Evolutionary conservation across 257 asterid species (phyloP).

Genomic region (Ajuga chamaepitys): DNA sequence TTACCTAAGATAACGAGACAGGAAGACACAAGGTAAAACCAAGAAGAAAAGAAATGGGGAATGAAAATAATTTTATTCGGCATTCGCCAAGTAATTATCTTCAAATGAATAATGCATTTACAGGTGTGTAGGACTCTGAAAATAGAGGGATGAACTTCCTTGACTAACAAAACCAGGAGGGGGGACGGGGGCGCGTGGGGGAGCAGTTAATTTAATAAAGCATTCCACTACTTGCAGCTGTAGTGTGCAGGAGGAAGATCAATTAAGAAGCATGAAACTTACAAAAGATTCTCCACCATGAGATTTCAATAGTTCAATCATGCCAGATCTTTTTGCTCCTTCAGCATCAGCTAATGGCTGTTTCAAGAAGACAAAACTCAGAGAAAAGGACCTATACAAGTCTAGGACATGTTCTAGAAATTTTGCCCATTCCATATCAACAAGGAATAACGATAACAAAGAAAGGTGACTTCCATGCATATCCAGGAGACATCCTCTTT

Average conservation of each 20-base stretch:
- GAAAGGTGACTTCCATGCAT: neutral
- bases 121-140: neutral
- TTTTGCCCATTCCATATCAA: neutral
- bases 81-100: neutral
- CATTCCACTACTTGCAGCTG: neutral
- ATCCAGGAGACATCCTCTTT: too few relatives aligned
- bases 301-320: slow-evolving; percentile 72
- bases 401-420: neutral
- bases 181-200: neutral
- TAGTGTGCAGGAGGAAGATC: neutral
- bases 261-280: slow-evolving; percentile 31
- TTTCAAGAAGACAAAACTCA: slow-evolving; percentile 19
- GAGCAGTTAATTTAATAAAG: neutral
- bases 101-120: slow-evolving; percentile 7
- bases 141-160: neutral
- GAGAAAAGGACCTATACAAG: slow-evolving; percentile 1
- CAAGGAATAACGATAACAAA: neutral
- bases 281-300: slow-evolving; percentile 89
- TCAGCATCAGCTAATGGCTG: slow-evolving; percentile 99
- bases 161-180: neutral
- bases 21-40: neutral
- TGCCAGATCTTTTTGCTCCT: slow-evolving; percentile 66
- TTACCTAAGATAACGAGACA: neutral
- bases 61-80: neutral
- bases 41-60: neutral